These are phyloP conservation scores for Termitomyces heimii DNA, from an alignment of 768 basidiomycete genomes.

Conservation along the genomic window DNA sequence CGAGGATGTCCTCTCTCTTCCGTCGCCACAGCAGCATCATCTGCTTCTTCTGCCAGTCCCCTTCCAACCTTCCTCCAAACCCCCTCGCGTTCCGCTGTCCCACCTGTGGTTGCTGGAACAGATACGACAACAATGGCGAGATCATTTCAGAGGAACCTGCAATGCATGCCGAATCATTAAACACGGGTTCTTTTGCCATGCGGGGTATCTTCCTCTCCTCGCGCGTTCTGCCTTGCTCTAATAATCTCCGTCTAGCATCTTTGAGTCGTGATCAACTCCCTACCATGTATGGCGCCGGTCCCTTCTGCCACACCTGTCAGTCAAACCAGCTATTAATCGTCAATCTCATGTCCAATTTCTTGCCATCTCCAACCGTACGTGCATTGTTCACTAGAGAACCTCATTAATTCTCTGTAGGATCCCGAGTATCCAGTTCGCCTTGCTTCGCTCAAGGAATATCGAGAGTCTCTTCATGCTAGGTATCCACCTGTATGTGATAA, in stretches of 20 bases:
- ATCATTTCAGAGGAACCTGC: constrained; percentile 84
- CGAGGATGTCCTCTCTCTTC: constrained; percentile 39
- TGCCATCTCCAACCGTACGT: constrained; percentile 73
- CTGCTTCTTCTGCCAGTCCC: constrained; percentile 73
- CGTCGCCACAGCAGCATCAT: constrained; percentile 41
- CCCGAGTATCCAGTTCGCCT: constrained; percentile 64
- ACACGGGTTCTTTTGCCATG: constrained; percentile 61
- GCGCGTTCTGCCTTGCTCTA: neutral
- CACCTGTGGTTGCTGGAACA: constrained; percentile 69
- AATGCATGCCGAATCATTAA: constrained; percentile 78
- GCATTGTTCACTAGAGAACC: neutral
- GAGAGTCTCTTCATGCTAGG: constrained; percentile 65
- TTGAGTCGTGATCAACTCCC: constrained; percentile 67
- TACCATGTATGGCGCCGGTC: constrained; percentile 48
- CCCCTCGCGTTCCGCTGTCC: constrained; percentile 59
- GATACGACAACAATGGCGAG: constrained; percentile 64
- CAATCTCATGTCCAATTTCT: constrained; percentile 85
- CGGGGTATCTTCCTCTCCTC: constrained; percentile 45
- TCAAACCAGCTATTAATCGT: constrained; percentile 89
- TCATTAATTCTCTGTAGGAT: constrained; percentile 40
- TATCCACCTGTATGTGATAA: constrained; percentile 83
- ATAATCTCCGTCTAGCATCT: constrained; percentile 39
- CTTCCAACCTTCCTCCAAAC: constrained; percentile 36
- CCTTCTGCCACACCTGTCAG: constrained; percentile 85
- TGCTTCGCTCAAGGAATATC: constrained; percentile 64